These are phyloP conservation scores for Suhomyces anneliseae DNA, from an alignment of 1,139 yeast genomes.

Conservation along the genomic window DNA sequence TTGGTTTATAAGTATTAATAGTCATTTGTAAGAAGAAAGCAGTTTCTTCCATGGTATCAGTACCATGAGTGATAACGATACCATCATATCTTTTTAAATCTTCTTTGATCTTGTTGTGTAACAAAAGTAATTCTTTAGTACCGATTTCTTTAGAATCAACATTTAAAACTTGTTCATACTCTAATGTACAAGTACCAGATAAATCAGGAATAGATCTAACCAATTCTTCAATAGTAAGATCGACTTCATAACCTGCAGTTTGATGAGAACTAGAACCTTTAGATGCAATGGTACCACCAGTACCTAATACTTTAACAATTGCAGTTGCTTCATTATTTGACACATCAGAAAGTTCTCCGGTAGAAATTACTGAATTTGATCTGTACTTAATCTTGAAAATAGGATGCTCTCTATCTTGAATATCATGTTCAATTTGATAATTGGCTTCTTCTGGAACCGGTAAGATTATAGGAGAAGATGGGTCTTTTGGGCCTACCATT, in stretches of 20 bases:
- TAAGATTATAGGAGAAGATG: slow-evolving; percentile 1
- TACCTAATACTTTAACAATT: slow-evolving; percentile 59
- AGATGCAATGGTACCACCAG: slow-evolving; percentile 76
- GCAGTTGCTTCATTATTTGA: slow-evolving; percentile 28
- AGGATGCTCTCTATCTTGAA: slow-evolving; percentile 20
- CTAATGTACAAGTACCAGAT: slow-evolving; percentile 54
- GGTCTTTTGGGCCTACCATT: background rate
- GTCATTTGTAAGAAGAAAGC: slow-evolving; percentile 66
- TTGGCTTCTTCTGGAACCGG: slow-evolving; percentile 8
- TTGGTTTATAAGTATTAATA: slow-evolving; percentile 55
- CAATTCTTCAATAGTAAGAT: slow-evolving; percentile 63
- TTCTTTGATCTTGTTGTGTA: slow-evolving; percentile 43
- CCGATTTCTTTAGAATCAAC: slow-evolving; percentile 66
- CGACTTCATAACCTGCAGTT: slow-evolving; percentile 70
- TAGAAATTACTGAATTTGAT: slow-evolving; percentile 19
- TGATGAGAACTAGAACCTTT: slow-evolving; percentile 56
- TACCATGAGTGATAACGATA: slow-evolving; percentile 70
- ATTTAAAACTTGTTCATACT: slow-evolving; percentile 65
- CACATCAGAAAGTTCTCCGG: slow-evolving; percentile 15
- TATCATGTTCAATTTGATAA: slow-evolving; percentile 21
- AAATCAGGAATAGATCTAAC: slow-evolving; percentile 61
- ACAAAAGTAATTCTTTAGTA: slow-evolving; percentile 34
- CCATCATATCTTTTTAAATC: slow-evolving; percentile 51
- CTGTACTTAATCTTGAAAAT: slow-evolving; percentile 24
- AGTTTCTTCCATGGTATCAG: slow-evolving; percentile 72